Evolutionary conservation across 1,284 basidiomycete species (phyloP), one percentile per base, ranked within the genome.

Genomic region (Puccinia hordei): DNA sequence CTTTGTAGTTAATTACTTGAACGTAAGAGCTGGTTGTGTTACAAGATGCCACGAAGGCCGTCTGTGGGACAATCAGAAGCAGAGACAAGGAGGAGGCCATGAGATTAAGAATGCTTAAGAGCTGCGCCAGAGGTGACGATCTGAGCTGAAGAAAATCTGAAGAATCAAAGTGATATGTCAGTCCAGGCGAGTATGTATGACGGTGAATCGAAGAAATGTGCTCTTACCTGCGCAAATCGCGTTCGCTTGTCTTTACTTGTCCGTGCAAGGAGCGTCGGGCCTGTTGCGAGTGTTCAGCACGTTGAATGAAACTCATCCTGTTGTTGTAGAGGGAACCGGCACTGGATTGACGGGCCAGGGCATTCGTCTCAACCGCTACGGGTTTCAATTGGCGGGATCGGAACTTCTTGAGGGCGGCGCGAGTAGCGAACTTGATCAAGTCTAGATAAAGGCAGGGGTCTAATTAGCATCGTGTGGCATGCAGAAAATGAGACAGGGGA

Each of bases 241-340:
- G 53, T 59, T 69, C 66, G 10, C 30, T 44, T 1, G 65, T 63
- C 51, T 79, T 66, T 17, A 79, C 76, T 41, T 72, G 49, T 55
- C 66, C 76, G 57, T 49, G 68, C 10, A 69, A 15, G 4, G 66
- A 59, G 22, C 55, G 27, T n/a, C 76, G 76, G 66, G 55, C 49
- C 1, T 57, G 12, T 35, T 65, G 51, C 13, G 75, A 68, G 24
- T 65, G 61, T 57, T 77, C 61, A 73, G 93, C 93, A 77, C 93
- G 91, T 84, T 90, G 90, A 86, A 95, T 91, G 89, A 95, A 95
- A 82, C 90, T 90, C 73, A 92, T 91, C 89, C 94, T 93, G 87
- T 95, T 95, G 80, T 90, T 92, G 90, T 98, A 98, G 85, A 97
- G 87, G 63, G 92, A 93, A 71, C 92, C 93, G 24, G 91, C 92